A percentile compares a stretch with the other conserved stretches of the same genome.
Conservation (phyloP, 2,329 filamentous ascomycete genomes). For the Fusarium vanettenii region DNA sequence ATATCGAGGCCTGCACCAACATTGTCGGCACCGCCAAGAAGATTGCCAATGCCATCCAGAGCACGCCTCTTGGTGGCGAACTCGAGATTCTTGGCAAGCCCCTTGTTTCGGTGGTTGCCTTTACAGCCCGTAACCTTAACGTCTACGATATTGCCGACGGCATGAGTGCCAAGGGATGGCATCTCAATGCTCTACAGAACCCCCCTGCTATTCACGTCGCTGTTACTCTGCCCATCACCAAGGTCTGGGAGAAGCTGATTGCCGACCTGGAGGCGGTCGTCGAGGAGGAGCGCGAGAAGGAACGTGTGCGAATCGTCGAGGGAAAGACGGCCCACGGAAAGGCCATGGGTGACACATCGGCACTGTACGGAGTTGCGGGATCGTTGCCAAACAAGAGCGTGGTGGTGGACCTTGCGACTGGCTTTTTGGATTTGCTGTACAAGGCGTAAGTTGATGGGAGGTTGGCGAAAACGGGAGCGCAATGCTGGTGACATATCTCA, state of each 20-base stretch:
- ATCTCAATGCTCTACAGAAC: conserved; percentile 92
- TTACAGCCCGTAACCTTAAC: conserved; percentile 84
- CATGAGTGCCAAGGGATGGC: conserved; percentile 89
- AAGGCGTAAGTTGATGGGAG: conserved; percentile 69
- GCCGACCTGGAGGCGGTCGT: conserved; percentile 75
- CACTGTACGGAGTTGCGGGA: conserved; percentile 94
- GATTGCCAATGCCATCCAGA: conserved; percentile 79
- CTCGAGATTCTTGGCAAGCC: conserved; percentile 86
- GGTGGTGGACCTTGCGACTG: conserved; percentile 88
- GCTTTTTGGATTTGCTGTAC: conserved; percentile 93
- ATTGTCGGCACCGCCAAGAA: conserved; percentile 91
- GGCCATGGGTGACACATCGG: conserved; percentile 82
- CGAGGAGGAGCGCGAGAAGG: conserved; percentile 83
- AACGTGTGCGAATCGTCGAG: conserved; percentile 76
- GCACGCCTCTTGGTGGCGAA: conserved; percentile 77
- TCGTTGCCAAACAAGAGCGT: conserved; percentile 96
- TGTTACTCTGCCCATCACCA: conserved; percentile 87
- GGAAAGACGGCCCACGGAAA: conserved; percentile 74
- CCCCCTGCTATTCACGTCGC: conserved; percentile 95
- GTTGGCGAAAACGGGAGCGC: not conserved
- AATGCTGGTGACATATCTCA: not conserved
- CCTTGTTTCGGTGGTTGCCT: conserved; percentile 90
- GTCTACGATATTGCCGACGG: conserved; percentile 95
- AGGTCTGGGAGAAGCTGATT: conserved; percentile 83
- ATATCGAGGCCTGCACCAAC: conserved; percentile 85